phyloP scores from a whole-genome alignment of 495 filamentous ascomycete genomes.

The Xylaria flabelliformis region DNA sequence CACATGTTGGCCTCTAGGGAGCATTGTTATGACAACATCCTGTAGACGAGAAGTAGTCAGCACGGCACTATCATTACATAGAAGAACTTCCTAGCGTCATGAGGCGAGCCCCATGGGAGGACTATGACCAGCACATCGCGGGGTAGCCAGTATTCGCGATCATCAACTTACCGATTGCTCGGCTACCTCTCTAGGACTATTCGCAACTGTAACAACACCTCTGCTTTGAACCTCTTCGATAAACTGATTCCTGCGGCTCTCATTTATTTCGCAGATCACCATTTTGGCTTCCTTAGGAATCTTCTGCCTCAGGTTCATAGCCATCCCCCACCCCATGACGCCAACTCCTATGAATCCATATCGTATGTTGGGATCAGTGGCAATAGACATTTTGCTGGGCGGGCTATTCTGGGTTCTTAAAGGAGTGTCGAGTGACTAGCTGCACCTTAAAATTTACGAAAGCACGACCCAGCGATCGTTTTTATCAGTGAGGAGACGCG shows the following conservation, averaged over 20 bases:
- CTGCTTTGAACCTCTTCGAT: constrained; percentile 36
- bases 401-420: no score
- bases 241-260: constrained; percentile 40
- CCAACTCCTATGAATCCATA: constrained; percentile 30
- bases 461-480: not conserved
- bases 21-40: constrained; percentile 44
- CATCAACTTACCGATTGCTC: constrained; percentile 45
- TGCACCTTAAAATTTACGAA: not conserved
- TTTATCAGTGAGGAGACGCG: not conserved
- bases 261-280: constrained; percentile 49
- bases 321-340: constrained; percentile 51
- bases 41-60: constrained; percentile 6
- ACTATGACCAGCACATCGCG: not conserved
- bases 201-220: constrained; percentile 24
- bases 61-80: not conserved
- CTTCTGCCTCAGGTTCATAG: constrained; percentile 51
- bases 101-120: no score
- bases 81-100: not conserved
- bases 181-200: constrained; percentile 46
- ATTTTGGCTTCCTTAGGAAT: constrained; percentile 44
- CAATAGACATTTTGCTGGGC: constrained; percentile 5
- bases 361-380: constrained; percentile 10
- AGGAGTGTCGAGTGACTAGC: not conserved
- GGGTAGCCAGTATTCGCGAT: not conserved
- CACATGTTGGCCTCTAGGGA: constrained; percentile 44